Base-by-base conservation (phyloP, 1,139 yeast species). In the Saccharomyces hybrid region DNA sequence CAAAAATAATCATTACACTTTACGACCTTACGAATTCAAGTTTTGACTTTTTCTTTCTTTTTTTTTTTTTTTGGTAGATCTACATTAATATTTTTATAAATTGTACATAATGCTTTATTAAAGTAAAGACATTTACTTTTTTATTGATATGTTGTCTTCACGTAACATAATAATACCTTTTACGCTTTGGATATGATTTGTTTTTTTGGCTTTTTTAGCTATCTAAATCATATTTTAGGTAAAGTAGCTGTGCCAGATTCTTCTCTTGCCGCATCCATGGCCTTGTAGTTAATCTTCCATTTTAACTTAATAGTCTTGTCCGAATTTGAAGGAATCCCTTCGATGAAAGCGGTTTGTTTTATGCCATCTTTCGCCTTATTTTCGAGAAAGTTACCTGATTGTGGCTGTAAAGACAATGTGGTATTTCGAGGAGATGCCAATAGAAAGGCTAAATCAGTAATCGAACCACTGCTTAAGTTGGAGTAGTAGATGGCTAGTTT, bases 351-450 rank as follows among this genome's bases (percentile, higher is more conserved):
- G 16, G 61, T 60, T 57, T 68, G 71, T 13, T 60, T 73, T 20
- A 88, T 76, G 6, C 85, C 85, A 54, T 79, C 77, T 38, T 71
- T 72, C 50, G 77, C 73, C 53, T 75, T 76, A 1, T 85, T 80
- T 53, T 75, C 73, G 16, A 90, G 65, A 13, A 70, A 62, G 53
- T 80, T 82, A 46, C 82, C 79, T 7, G 89, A 78, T 64, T 89
- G 95, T 0, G 96, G 84, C 55, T 80, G 76, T 71, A 91, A 77
- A 50, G 75, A 76, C 60, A 91, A 76, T 55, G 77, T 79, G 65
- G 87, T 82, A 25, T 79, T 69, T 67, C 86, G 88, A 50, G 97
- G 95, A 44, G 87, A 96, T 0, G 98, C 97, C 53, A 89, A 73
- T 67, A 86, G 77, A 65, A 89, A 83, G 61, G 82, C 82, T 50